phyloP scores from a whole-genome alignment of 371 early-diverging fungal genomes.

The Rhizopus sp. region DNA sequence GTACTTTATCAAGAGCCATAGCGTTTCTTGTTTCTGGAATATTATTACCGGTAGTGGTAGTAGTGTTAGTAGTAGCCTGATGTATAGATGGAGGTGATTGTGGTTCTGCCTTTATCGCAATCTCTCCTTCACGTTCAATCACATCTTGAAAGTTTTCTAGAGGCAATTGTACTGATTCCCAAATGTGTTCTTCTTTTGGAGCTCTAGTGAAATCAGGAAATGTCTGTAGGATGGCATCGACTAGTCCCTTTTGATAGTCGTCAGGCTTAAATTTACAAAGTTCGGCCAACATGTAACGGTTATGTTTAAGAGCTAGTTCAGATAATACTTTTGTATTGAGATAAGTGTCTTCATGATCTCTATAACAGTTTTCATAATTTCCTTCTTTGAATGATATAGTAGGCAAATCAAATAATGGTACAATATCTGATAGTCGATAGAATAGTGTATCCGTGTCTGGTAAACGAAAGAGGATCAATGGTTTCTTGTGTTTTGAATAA shows the following conservation, averaged over 20 bases:
- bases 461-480: conserved; percentile 23
- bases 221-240: conserved; percentile 24
- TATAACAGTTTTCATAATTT: conserved; percentile 19
- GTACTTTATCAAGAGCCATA: conserved; percentile 30
- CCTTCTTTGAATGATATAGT: conserved; percentile 12
- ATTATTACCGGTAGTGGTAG: not conserved
- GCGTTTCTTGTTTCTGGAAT: conserved; percentile 22
- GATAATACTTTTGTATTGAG: conserved; percentile 19
- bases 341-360: conserved; percentile 32
- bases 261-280: conserved; percentile 28
- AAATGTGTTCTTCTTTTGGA: conserved; percentile 27
- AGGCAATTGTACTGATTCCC: conserved; percentile 29
- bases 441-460: conserved; percentile 21
- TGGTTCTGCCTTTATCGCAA: conserved; percentile 24
- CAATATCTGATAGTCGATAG: conserved; percentile 25
- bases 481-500: conserved; percentile 25
- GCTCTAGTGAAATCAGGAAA: conserved; percentile 28
- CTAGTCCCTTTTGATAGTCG: conserved; percentile 26
- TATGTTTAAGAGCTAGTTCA: conserved; percentile 20
- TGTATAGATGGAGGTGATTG: conserved; percentile 18
- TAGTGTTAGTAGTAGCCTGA: not conserved
- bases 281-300: conserved; percentile 18
- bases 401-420: conserved; percentile 25
- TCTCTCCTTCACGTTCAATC: conserved; percentile 1
- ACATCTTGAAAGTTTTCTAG: conserved; percentile 18